phyloP scores from a whole-genome alignment of 2,329 filamentous ascomycete species.

The Lasiodiplodia gonubiensis region DNA sequence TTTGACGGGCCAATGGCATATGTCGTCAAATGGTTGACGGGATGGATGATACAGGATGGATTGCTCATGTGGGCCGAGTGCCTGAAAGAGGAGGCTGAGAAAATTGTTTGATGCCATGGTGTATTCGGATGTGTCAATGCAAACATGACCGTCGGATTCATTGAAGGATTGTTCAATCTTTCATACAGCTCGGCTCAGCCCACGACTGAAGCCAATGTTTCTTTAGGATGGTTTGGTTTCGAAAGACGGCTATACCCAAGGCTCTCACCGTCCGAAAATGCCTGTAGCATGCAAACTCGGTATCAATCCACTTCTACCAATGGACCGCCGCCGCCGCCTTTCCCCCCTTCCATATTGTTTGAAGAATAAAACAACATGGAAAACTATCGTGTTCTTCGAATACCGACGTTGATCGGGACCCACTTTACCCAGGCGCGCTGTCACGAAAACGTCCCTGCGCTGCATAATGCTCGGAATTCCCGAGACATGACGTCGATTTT shows the following conservation, averaged over 20 bases:
- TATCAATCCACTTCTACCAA: not conserved
- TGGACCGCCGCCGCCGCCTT: not conserved
- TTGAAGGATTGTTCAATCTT: not conserved
- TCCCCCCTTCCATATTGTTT: not conserved
- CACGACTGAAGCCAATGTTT: not conserved
- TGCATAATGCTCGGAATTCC: not conserved
- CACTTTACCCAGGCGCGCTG: not conserved
- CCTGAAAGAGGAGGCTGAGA: constrained; percentile 26
- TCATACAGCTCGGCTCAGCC: not conserved
- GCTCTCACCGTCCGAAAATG: not conserved
- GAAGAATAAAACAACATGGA: not conserved
- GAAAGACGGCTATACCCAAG: not conserved
- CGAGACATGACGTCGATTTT: not conserved
- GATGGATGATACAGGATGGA: constrained; percentile 21
- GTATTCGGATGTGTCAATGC: not conserved
- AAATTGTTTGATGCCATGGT: not conserved
- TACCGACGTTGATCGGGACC: not conserved
- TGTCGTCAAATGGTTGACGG: constrained; percentile 27
- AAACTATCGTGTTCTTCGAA: not conserved
- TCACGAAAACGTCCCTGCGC: not conserved
- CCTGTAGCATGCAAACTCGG: not conserved
- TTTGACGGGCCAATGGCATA: constrained; percentile 24
- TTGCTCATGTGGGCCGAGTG: constrained; percentile 19
- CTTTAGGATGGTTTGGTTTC: not conserved
- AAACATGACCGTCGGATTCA: not conserved